These are phyloP conservation scores for Plectosphaerella plurivora DNA, from an alignment of 2,329 filamentous ascomycete species.

Conservation along the genomic window DNA sequence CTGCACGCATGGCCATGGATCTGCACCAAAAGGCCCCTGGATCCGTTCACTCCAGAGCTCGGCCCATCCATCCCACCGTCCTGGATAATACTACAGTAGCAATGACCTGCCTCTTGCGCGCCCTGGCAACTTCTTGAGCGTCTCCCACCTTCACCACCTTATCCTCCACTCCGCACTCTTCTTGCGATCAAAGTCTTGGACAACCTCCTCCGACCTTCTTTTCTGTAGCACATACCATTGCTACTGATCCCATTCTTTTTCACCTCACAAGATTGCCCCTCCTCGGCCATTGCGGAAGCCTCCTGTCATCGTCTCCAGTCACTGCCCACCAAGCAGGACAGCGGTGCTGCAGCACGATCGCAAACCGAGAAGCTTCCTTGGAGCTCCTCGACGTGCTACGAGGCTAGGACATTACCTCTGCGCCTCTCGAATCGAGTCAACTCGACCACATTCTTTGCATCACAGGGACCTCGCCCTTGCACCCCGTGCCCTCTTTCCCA, in stretches of 20 bases:
- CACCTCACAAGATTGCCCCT: not conserved
- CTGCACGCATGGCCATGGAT: too few species aligned
- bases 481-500: conserved; percentile 4
- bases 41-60: too few species aligned
- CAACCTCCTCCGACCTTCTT: too few species aligned
- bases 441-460: conserved; percentile 15
- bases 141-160: not conserved
- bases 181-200: too few species aligned
- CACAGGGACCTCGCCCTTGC: conserved; percentile 10
- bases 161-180: not conserved
- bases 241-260: too few species aligned
- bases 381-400: not conserved
- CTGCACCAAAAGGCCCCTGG: too few species aligned
- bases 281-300: not conserved
- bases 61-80: too few species aligned
- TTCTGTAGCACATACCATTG: too few species aligned
- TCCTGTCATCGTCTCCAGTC: not conserved
- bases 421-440: not conserved
- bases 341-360: too few species aligned
- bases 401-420: not conserved
- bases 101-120: not conserved
- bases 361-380: not conserved
- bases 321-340: not conserved
- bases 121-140: not conserved
- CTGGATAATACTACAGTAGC: too few species aligned